Conservation (phyloP, 2,329 filamentous ascomycete species). For the Aspergillus awamori region DNA sequence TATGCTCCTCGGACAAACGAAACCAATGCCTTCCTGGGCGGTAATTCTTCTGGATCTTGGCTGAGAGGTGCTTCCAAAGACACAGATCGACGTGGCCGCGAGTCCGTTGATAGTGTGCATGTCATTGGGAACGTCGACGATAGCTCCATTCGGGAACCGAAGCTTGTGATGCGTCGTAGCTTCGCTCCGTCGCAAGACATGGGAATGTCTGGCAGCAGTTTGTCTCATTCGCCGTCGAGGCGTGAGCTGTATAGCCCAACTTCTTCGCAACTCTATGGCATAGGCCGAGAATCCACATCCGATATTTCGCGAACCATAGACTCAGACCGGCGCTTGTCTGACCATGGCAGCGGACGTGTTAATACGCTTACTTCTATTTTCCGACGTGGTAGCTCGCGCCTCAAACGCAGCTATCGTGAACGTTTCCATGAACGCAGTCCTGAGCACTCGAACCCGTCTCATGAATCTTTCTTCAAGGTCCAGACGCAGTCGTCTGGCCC, state of each 20-base stretch:
- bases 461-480: conserved; percentile 76
- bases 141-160: conserved; percentile 35
- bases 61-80: conserved; percentile 37
- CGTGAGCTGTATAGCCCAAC: conserved; percentile 54
- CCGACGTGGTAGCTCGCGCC: conserved; percentile 62
- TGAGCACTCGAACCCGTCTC: conserved; percentile 89
- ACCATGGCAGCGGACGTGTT: conserved; percentile 51
- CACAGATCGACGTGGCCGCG: conserved; percentile 23
- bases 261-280: conserved; percentile 56
- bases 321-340: conserved; percentile 58
- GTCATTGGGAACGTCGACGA: conserved; percentile 40
- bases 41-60: conserved; percentile 33
- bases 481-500: conserved; percentile 53
- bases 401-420: conserved; percentile 58
- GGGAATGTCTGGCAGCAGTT: conserved; percentile 36
- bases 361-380: conserved; percentile 74
- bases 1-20: conserved; percentile 10
- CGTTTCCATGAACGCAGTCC: conserved; percentile 60
- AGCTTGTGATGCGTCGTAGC: conserved; percentile 32
- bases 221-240: conserved; percentile 48
- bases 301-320: conserved; percentile 57
- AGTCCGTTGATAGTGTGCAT: conserved; percentile 36
- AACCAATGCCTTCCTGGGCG: conserved; percentile 13
- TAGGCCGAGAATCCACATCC: conserved; percentile 55
- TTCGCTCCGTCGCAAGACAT: conserved; percentile 40